Percentiles rank a stretch among this genome's conserved stretches.
Conservation (phyloP, 129 eudicot species). For the Lactuca sativa region DNA sequence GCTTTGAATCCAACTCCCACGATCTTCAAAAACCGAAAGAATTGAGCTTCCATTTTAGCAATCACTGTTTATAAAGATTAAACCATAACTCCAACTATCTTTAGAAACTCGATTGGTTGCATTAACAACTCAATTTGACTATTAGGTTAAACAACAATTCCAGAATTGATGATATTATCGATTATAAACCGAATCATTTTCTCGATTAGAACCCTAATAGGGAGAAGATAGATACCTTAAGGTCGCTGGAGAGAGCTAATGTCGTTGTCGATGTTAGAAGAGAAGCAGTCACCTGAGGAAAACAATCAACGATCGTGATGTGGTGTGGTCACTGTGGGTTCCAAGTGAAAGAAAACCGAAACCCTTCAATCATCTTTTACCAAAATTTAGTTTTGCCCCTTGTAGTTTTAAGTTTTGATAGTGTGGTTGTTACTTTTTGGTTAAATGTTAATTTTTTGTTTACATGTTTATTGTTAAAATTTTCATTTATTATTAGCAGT, state of each 20-base stretch:
- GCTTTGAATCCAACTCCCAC: slow-evolving; percentile 54
- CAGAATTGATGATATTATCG: too few species aligned
- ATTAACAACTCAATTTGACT: too few species aligned
- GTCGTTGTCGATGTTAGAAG: slow-evolving; percentile 13
- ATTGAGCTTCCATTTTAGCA: slow-evolving; percentile 43
- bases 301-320: background rate
- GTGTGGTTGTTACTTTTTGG: too few species aligned
- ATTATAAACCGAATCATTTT: background rate
- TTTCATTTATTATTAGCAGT: too few species aligned
- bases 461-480: too few species aligned
- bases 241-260: background rate
- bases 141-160: background rate
- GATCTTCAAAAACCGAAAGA: slow-evolving; percentile 45
- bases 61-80: background rate
- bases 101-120: too few species aligned
- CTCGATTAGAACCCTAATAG: slow-evolving; percentile 8
- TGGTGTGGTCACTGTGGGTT: background rate
- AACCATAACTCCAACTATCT: too few species aligned
- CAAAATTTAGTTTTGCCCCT: background rate
- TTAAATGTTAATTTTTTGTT: too few species aligned
- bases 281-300: background rate
- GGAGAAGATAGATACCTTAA: background rate
- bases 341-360: background rate
- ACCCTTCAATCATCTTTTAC: slow-evolving; percentile 7
- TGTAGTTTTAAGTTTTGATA: background rate